Base-by-base conservation (phyloP, 768 basidiomycete species). In the Hericium rajendrae region DNA sequence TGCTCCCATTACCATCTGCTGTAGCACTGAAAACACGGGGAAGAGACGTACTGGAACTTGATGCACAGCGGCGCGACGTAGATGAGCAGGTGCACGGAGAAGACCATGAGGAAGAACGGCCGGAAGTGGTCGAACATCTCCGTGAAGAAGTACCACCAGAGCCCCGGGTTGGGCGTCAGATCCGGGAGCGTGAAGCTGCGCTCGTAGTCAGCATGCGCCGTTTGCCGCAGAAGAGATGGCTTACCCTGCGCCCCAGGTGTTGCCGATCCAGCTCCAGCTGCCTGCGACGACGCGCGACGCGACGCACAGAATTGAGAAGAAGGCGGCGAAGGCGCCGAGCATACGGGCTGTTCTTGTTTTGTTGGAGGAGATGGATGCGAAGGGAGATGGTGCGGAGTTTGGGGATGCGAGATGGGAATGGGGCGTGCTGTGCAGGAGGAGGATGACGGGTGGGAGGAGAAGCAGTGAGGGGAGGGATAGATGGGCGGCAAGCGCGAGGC, bases 141-240 rank as follows among this genome's bases (percentile, higher is more conserved):
- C 11, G 93, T 97, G 73, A 98, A 97, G 74, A 98, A 98, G 70
- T 98, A 98, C 95, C 95, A 98, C 89, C 93, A 93, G 28, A 97
- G 72, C 2, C 97, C 95, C 4, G 90, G 83, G 64, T 94, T 98
- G 0, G 97, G 95, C 9, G 92, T 94, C 60, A 98, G 71, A 67
- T 97, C 94, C 2, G 89, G 88, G 9, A 97, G 80, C 18, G 79
- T 81, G 22, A 97, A 65, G 49, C 94, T 97, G 5, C 6, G 32
- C 5, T 32, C 32, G 9, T 10, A 32, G 9, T 32, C 32, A 32
- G 32, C 32, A 32, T 62, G 13, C 48, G 9, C 1, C 1, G 6
- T 32, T 1, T 32, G 9, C 46, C 48, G 50, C 53, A 28, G 1
- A 52, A 39, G 48, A 48, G 11, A 18, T 43, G 24, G 72, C 80